phyloP scores from a whole-genome alignment of 23 red algal genomes.

The Cyanidium caldarium region DNA sequence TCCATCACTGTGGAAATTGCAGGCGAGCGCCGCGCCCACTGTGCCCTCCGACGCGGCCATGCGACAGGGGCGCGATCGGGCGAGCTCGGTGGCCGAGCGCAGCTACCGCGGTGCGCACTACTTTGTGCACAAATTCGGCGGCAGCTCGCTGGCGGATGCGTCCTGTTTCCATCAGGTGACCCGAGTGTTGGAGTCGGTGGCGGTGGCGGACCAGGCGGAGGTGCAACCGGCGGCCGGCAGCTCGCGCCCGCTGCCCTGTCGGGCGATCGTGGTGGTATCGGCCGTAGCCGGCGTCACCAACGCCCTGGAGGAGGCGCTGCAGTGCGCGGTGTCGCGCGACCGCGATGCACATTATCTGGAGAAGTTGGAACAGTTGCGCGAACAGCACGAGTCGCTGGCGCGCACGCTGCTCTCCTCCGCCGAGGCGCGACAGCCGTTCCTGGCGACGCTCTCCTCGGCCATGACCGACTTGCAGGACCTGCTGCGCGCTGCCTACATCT shows the following conservation, averaged over 20 bases:
- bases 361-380: slow-evolving; percentile 41
- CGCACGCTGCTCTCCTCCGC: slow-evolving; percentile 23
- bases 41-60: no score
- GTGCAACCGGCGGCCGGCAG: background rate
- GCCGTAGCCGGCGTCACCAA: slow-evolving; percentile 77
- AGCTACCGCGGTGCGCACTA: slow-evolving; percentile 5
- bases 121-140: slow-evolving; percentile 90
- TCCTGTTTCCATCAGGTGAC: background rate
- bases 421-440: slow-evolving; percentile 41
- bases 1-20: no score
- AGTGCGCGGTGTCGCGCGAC: slow-evolving; percentile 24
- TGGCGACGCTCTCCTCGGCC: slow-evolving; percentile 43
- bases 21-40: no score
- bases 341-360: slow-evolving; percentile 62
- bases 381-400: slow-evolving; percentile 46
- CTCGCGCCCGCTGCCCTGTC: slow-evolving; percentile 1
- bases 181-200: slow-evolving; percentile 23
- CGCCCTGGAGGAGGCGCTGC: slow-evolving; percentile 21
- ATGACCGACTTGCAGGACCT: slow-evolving; percentile 65
- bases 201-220: slow-evolving; percentile 8
- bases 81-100: background rate
- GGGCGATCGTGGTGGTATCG: slow-evolving; percentile 65
- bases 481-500: slow-evolving; percentile 74
- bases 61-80: no score
- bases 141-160: slow-evolving; percentile 47